A percentile compares a stretch with the other conserved stretches of the same genome.
Conservation (phyloP, 192 early-diverging fungal species). For the Entomortierella chlamydospora region DNA sequence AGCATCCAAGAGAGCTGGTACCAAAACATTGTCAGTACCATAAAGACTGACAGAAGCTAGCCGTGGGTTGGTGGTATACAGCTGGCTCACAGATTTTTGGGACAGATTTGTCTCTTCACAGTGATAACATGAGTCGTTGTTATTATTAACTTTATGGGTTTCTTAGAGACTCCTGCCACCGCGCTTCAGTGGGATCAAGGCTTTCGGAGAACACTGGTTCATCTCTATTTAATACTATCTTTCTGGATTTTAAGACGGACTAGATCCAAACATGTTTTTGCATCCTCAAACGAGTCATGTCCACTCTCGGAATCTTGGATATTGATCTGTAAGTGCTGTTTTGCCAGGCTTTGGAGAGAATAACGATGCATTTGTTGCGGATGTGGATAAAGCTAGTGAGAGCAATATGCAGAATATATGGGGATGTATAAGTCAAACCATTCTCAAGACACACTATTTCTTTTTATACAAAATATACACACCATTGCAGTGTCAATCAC, state of each 20-base stretch:
- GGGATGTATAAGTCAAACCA: too few relatives aligned
- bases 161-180: too few relatives aligned
- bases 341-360: constrained; percentile 60
- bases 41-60: constrained; percentile 6
- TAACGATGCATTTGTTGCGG: constrained; percentile 57
- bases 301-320: constrained; percentile 68
- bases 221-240: neutral
- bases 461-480: constrained; percentile 1
- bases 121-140: too few relatives aligned
- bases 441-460: too few relatives aligned
- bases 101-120: too few relatives aligned
- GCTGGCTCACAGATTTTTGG: neutral
- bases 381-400: constrained; percentile 64
- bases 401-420: neutral
- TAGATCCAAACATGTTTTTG: constrained; percentile 66
- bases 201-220: too few relatives aligned
- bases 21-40: constrained; percentile 1
- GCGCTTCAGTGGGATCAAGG: too few relatives aligned
- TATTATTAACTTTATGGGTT: too few relatives aligned
- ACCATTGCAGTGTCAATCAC: constrained; percentile 59
- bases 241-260: constrained; percentile 56
- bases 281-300: constrained; percentile 75
- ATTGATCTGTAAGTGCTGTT: constrained; percentile 60
- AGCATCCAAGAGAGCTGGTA: constrained; percentile 11
- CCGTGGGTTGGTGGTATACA: neutral